phyloP scores from a whole-genome alignment of 2,329 filamentous ascomycete species.

The Neopestalotiopsis sp. region DNA sequence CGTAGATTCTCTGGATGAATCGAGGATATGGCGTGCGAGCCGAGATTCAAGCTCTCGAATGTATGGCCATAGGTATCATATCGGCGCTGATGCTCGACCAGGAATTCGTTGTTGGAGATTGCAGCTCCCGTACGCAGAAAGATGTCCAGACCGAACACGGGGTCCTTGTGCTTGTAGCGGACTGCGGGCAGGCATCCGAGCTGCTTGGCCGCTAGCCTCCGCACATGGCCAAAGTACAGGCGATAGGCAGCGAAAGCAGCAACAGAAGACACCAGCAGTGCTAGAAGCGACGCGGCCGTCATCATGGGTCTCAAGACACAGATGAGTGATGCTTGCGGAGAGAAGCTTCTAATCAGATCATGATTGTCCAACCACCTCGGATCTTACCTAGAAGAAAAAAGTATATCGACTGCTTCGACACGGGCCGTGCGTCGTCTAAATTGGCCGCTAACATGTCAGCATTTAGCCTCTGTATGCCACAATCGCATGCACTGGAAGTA shows the following conservation, averaged over 20 bases:
- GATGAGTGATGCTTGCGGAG: background rate
- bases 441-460: too few species aligned
- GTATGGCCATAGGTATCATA: conserved; percentile 30
- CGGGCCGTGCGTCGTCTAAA: too few species aligned
- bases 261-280: conserved; percentile 25
- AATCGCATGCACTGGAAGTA: too few species aligned
- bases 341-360: background rate
- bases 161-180: conserved; percentile 30
- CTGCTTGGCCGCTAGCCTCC: conserved; percentile 27
- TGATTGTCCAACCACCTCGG: background rate
- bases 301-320: conserved; percentile 22
- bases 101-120: conserved; percentile 29
- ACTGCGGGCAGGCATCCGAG: conserved; percentile 27
- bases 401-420: too few species aligned
- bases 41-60: conserved; percentile 28
- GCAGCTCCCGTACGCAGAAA: conserved; percentile 29
- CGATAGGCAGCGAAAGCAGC: conserved; percentile 28
- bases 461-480: too few species aligned
- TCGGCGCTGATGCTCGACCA: conserved; percentile 30
- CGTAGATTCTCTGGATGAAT: conserved; percentile 29
- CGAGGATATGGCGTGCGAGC: conserved; percentile 27
- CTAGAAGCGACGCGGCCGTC: conserved; percentile 25
- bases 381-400: background rate
- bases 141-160: conserved; percentile 29
- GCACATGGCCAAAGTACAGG: conserved; percentile 26